A percentile compares a stretch with the other conserved stretches of the same genome.
Evolutionary conservation across 768 basidiomycete species (phyloP).

Genomic region (Pulveroboletus sp.): DNA sequence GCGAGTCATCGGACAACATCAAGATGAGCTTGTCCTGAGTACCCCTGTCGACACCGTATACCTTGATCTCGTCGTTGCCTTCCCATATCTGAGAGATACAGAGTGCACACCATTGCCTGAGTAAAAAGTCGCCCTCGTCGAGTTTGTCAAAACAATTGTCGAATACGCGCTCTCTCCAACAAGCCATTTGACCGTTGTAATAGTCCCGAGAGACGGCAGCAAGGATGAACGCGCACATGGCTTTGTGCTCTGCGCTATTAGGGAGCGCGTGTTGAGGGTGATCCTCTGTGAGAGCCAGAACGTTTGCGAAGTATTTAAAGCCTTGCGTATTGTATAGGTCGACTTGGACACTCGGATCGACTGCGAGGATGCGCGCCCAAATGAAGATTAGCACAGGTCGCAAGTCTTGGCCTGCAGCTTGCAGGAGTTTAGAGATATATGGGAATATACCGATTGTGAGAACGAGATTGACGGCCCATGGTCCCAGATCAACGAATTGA

Average conservation of each 20-base stretch:
- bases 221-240: conserved; percentile 98
- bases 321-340: conserved; percentile 82
- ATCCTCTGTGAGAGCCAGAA: conserved; percentile 69
- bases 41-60: conserved; percentile 72
- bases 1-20: conserved; percentile 81
- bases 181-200: conserved; percentile 82
- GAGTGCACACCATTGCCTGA: conserved; percentile 91
- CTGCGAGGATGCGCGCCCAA: conserved; percentile 96
- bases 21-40: conserved; percentile 81
- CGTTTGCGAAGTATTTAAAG: conserved; percentile 82
- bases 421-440: conserved; percentile 94
- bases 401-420: conserved; percentile 93
- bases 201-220: conserved; percentile 88
- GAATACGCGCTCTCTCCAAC: conserved; percentile 78
- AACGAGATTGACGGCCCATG: conserved; percentile 97
- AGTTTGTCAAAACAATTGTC: conserved; percentile 83
- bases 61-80: conserved; percentile 84
- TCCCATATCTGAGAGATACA: conserved; percentile 98
- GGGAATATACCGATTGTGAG: conserved; percentile 98
- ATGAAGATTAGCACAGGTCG: conserved; percentile 98
- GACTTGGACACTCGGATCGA: conserved; percentile 89
- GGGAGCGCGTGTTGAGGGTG: conserved; percentile 59
- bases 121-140: conserved; percentile 86
- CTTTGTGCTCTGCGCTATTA: conserved; percentile 92
- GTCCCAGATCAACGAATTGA: conserved; percentile 96